A percentile compares a stretch with the other conserved stretches of the same genome.
Conservation (phyloP, 1,284 basidiomycete genomes). For the Abortiporus biennis region DNA sequence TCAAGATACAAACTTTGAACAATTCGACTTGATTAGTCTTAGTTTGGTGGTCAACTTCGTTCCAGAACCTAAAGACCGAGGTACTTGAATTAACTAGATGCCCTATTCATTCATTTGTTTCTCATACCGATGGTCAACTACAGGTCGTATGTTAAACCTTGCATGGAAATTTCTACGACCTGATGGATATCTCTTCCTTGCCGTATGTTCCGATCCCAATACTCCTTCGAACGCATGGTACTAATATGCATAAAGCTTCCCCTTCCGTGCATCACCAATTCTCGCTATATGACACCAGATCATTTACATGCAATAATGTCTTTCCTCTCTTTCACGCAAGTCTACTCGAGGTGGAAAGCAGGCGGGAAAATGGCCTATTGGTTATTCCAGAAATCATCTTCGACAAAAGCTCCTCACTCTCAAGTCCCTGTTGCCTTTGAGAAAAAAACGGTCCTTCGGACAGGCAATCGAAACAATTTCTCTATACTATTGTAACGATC, state of each 20-base stretch:
- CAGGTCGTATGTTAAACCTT: conserved; percentile 72
- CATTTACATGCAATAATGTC: conserved; percentile 55
- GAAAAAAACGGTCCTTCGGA: conserved; percentile 55
- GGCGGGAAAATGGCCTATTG: conserved; percentile 76
- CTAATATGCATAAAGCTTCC: conserved; percentile 49
- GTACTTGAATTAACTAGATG: conserved; percentile 31
- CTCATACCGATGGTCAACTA: conserved; percentile 1
- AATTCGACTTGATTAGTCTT: conserved; percentile 77
- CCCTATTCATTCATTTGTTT: background rate
- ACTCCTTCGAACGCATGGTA: conserved; percentile 3
- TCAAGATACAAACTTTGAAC: conserved; percentile 34
- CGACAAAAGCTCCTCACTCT: conserved; percentile 11
- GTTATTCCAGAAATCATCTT: conserved; percentile 47
- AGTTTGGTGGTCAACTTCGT: conserved; percentile 88
- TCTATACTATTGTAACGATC: conserved; percentile 48
- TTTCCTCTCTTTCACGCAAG: conserved; percentile 56
- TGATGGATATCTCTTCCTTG: conserved; percentile 66
- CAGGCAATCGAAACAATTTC: conserved; percentile 80
- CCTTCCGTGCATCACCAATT: conserved; percentile 76
- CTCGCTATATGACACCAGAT: conserved; percentile 67
- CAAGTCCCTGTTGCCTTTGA: conserved; percentile 27
- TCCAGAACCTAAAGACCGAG: conserved; percentile 68
- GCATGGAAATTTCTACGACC: conserved; percentile 55
- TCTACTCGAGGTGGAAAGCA: conserved; percentile 54
- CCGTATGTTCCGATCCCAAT: conserved; percentile 53